Evolutionary conservation across 163 green algal species (phyloP).

Genomic region (Prototheca stagnorum): DNA sequence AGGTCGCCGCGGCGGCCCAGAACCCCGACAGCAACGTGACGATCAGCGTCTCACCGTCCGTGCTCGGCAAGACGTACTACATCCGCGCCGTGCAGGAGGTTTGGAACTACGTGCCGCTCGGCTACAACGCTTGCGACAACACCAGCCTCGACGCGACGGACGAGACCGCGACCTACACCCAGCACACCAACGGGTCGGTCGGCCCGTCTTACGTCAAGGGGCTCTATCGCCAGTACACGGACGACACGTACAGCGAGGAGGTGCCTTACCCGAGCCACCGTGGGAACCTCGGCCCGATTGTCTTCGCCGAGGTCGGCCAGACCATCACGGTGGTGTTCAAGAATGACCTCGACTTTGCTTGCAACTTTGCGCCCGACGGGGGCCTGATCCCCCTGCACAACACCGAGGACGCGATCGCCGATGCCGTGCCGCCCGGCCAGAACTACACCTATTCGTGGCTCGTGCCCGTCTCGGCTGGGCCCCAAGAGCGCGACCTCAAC

Average conservation of each 20-base stretch:
- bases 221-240: slow-evolving; percentile 45
- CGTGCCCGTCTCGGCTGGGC: slow-evolving; percentile 4
- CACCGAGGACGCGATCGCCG: background rate
- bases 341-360: slow-evolving; percentile 18
- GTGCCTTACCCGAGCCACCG: slow-evolving; percentile 5
- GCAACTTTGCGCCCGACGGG: slow-evolving; percentile 18
- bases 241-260: slow-evolving; percentile 35
- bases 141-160: slow-evolving; percentile 4
- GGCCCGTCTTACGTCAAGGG: slow-evolving; percentile 30
- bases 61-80: slow-evolving; percentile 31
- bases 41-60: background rate
- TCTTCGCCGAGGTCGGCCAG: slow-evolving; percentile 16
- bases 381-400: slow-evolving; percentile 14
- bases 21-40: background rate
- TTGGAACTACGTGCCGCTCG: slow-evolving; percentile 49
- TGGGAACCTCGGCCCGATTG: slow-evolving; percentile 18
- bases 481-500: slow-evolving; percentile 6
- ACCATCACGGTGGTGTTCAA: slow-evolving; percentile 17
- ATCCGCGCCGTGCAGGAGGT: slow-evolving; percentile 32
- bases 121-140: slow-evolving; percentile 25
- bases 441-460: slow-evolving; percentile 17
- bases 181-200: slow-evolving; percentile 6
- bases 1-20: background rate
- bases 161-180: slow-evolving; percentile 6
- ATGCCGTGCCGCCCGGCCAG: slow-evolving; percentile 5